These are phyloP conservation scores for Paramecium pentaurelia DNA, from an alignment of 73 alveolate species.

Conservation along the genomic window DNA sequence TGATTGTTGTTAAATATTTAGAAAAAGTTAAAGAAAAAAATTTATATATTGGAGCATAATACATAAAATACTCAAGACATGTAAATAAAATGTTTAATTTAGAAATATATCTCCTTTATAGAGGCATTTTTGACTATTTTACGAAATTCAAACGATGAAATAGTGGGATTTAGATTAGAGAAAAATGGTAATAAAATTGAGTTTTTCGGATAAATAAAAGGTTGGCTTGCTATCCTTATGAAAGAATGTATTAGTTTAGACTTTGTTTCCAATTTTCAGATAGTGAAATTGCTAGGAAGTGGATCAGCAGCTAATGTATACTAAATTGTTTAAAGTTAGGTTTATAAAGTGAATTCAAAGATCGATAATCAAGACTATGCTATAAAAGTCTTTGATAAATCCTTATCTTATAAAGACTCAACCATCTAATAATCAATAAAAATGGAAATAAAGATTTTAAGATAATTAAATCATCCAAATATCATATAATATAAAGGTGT, in stretches of 20 bases:
- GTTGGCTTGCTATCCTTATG: background rate
- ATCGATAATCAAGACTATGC: background rate
- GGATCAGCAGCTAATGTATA: conserved; percentile 1
- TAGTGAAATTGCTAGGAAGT: background rate
- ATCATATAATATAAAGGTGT: conserved; percentile 72
- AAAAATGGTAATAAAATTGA: background rate
- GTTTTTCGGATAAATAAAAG: background rate
- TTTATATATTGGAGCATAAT: background rate
- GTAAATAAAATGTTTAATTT: background rate
- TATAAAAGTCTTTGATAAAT: conserved; percentile 53
- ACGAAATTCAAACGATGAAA: background rate
- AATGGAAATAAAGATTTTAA: conserved; percentile 71
- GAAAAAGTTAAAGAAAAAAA: background rate
- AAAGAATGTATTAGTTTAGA: background rate
- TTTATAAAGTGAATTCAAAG: background rate
- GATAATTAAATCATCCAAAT: conserved; percentile 76
- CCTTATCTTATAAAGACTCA: background rate
- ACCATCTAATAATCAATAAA: conserved; percentile 64
- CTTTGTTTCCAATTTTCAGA: background rate
- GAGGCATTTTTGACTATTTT: background rate
- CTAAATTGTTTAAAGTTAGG: background rate
- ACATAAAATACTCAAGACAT: background rate
- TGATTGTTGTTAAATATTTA: background rate
- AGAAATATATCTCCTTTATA: background rate
- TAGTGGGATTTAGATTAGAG: background rate